Evolutionary conservation across 352 stramenopile genomes (phyloP).

Genomic region (Phytophthora cactorum): DNA sequence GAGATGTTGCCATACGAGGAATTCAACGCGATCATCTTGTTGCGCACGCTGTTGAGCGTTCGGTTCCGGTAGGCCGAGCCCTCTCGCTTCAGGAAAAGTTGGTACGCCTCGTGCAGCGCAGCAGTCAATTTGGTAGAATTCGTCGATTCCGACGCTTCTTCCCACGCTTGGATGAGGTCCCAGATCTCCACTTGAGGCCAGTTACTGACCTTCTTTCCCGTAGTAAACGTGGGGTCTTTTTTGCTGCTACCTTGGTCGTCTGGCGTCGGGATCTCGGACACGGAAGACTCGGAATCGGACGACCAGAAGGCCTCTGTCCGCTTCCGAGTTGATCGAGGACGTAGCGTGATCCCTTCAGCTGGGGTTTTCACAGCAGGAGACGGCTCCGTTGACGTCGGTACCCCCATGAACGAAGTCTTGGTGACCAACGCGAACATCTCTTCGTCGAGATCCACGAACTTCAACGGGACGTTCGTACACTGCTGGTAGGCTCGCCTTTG

Average conservation of each 20-base stretch:
- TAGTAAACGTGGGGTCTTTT: slow-evolving; percentile 9
- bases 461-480: slow-evolving; percentile 44
- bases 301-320: slow-evolving; percentile 37
- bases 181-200: slow-evolving; percentile 40
- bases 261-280: slow-evolving; percentile 4
- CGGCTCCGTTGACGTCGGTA: slow-evolving; percentile 9
- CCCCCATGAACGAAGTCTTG: slow-evolving; percentile 43
- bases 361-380: slow-evolving; percentile 21
- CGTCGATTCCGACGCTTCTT: slow-evolving; percentile 22
- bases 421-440: slow-evolving; percentile 47
- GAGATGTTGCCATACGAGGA: slow-evolving; percentile 36
- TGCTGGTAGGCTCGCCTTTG: slow-evolving; percentile 50
- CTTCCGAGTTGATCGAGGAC: slow-evolving; percentile 37
- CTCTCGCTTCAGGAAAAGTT: slow-evolving; percentile 36
- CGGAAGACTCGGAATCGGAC: slow-evolving; percentile 42
- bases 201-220: slow-evolving; percentile 37
- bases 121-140: slow-evolving; percentile 29
- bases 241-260: slow-evolving; percentile 7
- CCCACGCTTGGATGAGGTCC: slow-evolving; percentile 41
- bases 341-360: slow-evolving; percentile 33
- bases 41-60: slow-evolving; percentile 39
- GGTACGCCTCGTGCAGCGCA: slow-evolving; percentile 30
- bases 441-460: slow-evolving; percentile 48
- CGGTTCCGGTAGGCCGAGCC: slow-evolving; percentile 24
- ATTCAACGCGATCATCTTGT: slow-evolving; percentile 54